Conservation (phyloP, 2,329 filamentous ascomycete genomes). For the Orbilia brochopaga region DNA sequence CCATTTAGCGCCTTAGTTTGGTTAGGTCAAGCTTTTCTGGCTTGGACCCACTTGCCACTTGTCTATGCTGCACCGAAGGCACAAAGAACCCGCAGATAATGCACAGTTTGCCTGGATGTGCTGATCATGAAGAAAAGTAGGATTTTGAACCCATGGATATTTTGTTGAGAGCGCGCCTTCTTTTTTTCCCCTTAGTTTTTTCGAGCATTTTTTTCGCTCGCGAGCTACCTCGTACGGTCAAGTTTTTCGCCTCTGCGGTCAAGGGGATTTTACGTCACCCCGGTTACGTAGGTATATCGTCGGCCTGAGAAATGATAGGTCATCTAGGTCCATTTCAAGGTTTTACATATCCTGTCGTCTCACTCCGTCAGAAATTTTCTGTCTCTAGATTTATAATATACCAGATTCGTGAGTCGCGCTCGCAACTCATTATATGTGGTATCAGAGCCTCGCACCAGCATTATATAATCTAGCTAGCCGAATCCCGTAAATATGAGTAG, state of each 20-base stretch:
- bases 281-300: background rate
- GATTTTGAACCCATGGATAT: background rate
- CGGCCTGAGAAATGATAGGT: too few species aligned
- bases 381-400: too few species aligned
- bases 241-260: conserved; percentile 8
- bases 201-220: conserved; percentile 3
- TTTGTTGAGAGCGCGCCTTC: conserved; percentile 11
- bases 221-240: background rate
- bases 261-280: background rate
- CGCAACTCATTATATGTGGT: too few species aligned
- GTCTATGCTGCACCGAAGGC: conserved; percentile 19
- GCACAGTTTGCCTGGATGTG: conserved; percentile 11
- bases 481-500: too few species aligned
- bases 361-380: too few species aligned
- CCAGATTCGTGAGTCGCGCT: too few species aligned
- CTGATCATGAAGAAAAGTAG: background rate
- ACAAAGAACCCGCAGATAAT: too few species aligned
- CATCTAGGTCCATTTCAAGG: too few species aligned
- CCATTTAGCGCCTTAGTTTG: conserved; percentile 14
- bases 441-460: too few species aligned
- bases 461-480: too few species aligned
- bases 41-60: conserved; percentile 41
- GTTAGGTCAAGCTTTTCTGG: conserved; percentile 34
- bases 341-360: too few species aligned
- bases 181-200: too few species aligned